Conservation (phyloP, 345 rosid genomes). For the Eutrema japonicum region DNA sequence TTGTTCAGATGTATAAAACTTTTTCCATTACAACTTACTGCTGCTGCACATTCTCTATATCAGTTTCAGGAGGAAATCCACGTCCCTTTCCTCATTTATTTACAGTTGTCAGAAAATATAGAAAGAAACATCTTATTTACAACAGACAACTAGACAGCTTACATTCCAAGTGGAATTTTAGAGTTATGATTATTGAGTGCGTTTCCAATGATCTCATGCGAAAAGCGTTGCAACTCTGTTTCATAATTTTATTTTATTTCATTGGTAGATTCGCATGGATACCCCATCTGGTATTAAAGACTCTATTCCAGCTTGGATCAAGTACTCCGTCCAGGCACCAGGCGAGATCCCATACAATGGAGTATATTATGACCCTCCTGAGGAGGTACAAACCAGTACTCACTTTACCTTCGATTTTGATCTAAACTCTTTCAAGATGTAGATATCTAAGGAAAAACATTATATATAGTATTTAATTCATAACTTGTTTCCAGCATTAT, state of each 20-base stretch:
- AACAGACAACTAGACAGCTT: constrained; percentile 6
- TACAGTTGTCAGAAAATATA: constrained; percentile 14
- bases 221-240: constrained; percentile 13
- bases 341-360: constrained; percentile 96
- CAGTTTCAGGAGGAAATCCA: constrained; percentile 12
- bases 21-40: constrained; percentile 9
- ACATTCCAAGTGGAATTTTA: neutral
- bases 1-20: neutral
- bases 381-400: constrained; percentile 60
- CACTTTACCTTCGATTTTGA: constrained; percentile 8
- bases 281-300: constrained; percentile 94
- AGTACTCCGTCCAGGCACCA: constrained; percentile 89
- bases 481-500: constrained; percentile 14
- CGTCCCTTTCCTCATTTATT: constrained; percentile 17
- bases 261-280: constrained; percentile 87
- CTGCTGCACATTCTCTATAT: constrained; percentile 16
- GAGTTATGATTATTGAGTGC: neutral
- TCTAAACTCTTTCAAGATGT: constrained; percentile 21
- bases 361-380: constrained; percentile 93
- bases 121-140: neutral
- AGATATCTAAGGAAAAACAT: constrained; percentile 22
- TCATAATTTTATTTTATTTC: neutral
- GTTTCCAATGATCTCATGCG: neutral
- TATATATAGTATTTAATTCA: constrained; percentile 6
- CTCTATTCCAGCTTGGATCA: constrained; percentile 99